phyloP scores from a whole-genome alignment of 805 yeast species.

The Candida nitratophila region DNA sequence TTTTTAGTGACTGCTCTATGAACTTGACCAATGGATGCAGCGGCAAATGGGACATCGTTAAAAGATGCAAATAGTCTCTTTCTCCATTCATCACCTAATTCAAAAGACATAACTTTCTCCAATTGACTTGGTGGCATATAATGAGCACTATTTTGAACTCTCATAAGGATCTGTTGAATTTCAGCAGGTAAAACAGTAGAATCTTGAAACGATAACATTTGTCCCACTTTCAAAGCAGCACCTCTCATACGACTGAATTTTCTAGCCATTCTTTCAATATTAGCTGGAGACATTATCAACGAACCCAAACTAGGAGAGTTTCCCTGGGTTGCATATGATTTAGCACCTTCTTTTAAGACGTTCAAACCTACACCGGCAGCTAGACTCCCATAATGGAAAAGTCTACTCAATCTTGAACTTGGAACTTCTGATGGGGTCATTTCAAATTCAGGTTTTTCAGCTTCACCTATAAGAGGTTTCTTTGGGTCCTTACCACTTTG shows the following conservation, averaged over 20 bases:
- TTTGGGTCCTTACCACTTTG: background rate
- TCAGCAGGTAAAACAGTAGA: slow-evolving; percentile 77
- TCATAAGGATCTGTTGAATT: slow-evolving; percentile 67
- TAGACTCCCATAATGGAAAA: slow-evolving; percentile 86
- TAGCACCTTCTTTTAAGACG: slow-evolving; percentile 70
- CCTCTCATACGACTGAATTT: slow-evolving; percentile 94
- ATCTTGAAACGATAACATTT: slow-evolving; percentile 92
- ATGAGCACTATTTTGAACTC: slow-evolving; percentile 92
- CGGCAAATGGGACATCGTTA: slow-evolving; percentile 88
- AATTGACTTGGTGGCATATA: slow-evolving; percentile 94
- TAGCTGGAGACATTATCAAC: slow-evolving; percentile 68
- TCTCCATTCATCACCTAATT: slow-evolving; percentile 80
- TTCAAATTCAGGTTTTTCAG: slow-evolving; percentile 33
- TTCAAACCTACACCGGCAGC: slow-evolving; percentile 90
- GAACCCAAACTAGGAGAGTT: slow-evolving; percentile 43
- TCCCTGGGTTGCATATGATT: slow-evolving; percentile 48
- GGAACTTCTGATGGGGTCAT: slow-evolving; percentile 73
- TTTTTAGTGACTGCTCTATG: slow-evolving; percentile 67
- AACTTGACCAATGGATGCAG: slow-evolving; percentile 97
- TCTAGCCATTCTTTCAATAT: slow-evolving; percentile 81
- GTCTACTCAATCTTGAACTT: slow-evolving; percentile 74
- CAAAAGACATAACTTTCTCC: slow-evolving; percentile 61
- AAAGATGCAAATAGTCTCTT: slow-evolving; percentile 57
- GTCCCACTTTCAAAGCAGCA: slow-evolving; percentile 98
- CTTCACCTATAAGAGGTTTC: slow-evolving; percentile 20